Evolutionary conservation across 1,284 basidiomycete genomes (phyloP).

Genomic region (Naganishia cerealis): DNA sequence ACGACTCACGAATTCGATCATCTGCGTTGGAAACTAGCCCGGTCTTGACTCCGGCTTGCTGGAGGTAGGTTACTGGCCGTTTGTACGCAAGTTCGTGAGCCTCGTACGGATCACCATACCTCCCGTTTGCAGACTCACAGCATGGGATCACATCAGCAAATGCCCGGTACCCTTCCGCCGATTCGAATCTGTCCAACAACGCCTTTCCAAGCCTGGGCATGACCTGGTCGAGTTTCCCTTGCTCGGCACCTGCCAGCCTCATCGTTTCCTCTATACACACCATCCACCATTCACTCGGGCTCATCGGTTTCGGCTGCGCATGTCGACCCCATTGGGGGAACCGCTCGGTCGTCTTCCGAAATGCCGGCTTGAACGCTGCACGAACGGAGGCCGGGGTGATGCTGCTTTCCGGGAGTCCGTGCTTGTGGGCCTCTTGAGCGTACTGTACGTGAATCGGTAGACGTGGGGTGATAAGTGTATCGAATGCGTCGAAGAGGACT

Average conservation of each 20-base stretch:
- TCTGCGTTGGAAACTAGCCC: constrained; percentile 53
- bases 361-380: constrained; percentile 50
- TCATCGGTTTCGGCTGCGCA: constrained; percentile 41
- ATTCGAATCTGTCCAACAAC: constrained; percentile 49
- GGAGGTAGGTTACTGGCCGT: constrained; percentile 44
- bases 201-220: constrained; percentile 38
- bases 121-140: constrained; percentile 36
- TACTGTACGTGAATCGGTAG: constrained; percentile 53
- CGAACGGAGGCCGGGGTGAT: constrained; percentile 46
- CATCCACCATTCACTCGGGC: constrained; percentile 52
- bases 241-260: constrained; percentile 43
- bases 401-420: constrained; percentile 39
- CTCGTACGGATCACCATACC: not conserved
- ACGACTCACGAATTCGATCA: constrained; percentile 47
- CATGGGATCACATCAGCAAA: constrained; percentile 49
- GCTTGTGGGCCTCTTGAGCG: constrained; percentile 48
- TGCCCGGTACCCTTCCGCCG: constrained; percentile 47
- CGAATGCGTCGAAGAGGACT: constrained; percentile 54
- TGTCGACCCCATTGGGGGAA: constrained; percentile 51
- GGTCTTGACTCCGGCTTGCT: constrained; percentile 44
- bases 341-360: constrained; percentile 42
- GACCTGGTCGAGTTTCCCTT: constrained; percentile 39
- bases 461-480: constrained; percentile 53
- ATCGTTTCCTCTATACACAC: constrained; percentile 47
- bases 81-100: constrained; percentile 6